Evolutionary conservation across 176 grass and related monocot species (phyloP).

Genomic region (Oryza meridionalis): DNA sequence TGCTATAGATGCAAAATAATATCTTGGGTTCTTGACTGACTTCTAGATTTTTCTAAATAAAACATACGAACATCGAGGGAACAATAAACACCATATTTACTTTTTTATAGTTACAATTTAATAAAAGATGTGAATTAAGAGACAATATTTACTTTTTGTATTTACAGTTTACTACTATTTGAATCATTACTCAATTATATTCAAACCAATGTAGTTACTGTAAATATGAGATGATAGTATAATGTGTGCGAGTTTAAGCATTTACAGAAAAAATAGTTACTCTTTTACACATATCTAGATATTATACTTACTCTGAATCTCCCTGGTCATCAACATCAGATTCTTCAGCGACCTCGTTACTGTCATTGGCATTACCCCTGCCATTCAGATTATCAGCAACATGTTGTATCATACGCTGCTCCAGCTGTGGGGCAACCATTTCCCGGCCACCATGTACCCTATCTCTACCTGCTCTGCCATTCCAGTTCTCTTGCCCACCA

Average conservation of each 20-base stretch:
- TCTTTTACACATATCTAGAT: background rate
- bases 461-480: constrained; percentile 71
- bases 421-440: constrained; percentile 53
- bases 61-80: background rate
- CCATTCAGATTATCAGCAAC: constrained; percentile 54
- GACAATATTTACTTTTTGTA: background rate
- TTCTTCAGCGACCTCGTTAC: constrained; percentile 69
- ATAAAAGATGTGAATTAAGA: background rate
- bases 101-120: background rate
- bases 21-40: background rate
- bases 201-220: background rate
- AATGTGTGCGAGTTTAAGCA: background rate
- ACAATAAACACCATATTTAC: background rate
- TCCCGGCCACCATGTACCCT: constrained; percentile 58
- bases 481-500: constrained; percentile 73
- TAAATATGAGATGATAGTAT: background rate
- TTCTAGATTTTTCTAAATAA: constrained; percentile 17
- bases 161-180: background rate
- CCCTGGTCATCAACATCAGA: constrained; percentile 79
- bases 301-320: constrained; percentile 83
- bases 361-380: constrained; percentile 61
- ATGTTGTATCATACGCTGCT: constrained; percentile 66
- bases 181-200: background rate
- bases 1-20: background rate
- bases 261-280: background rate